phyloP scores from a whole-genome alignment of 176 grass and related monocot genomes.

The Ensete ventricosum region DNA sequence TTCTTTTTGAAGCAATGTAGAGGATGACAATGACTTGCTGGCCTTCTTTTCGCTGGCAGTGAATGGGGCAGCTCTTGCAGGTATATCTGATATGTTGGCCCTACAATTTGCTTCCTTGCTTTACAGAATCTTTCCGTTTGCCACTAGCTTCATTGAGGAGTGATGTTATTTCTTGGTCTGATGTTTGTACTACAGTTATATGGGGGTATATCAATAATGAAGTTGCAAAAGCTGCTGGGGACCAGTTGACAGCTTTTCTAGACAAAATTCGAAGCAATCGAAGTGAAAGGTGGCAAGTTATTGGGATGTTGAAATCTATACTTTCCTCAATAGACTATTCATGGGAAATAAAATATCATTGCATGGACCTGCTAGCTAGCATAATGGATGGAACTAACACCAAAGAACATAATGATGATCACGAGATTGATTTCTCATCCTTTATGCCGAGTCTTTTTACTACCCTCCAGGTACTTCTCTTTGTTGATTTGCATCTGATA shows the following conservation, averaged over 20 bases:
- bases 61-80: conserved; percentile 68
- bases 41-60: conserved; percentile 44
- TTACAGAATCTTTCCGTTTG: not conserved
- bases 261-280: conserved; percentile 38
- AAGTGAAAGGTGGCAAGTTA: conserved; percentile 52
- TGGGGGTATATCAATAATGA: conserved; percentile 51
- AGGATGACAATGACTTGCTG: conserved; percentile 37
- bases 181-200: conserved; percentile 34
- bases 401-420: conserved; percentile 34
- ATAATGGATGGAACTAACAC: conserved; percentile 30
- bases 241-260: conserved; percentile 38
- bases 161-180: not conserved
- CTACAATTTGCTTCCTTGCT: conserved; percentile 1
- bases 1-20: conserved; percentile 47
- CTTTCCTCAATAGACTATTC: conserved; percentile 53
- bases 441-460: conserved; percentile 38
- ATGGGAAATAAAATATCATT: conserved; percentile 67
- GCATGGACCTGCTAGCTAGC: conserved; percentile 55
- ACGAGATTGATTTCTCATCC: conserved; percentile 31
- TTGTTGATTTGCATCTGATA: not conserved
- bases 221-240: conserved; percentile 39
- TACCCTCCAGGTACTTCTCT: conserved; percentile 50
- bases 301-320: conserved; percentile 53
- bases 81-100: conserved; percentile 25
- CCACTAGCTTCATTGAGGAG: not conserved